Evolutionary conservation across 306 rosid genomes (phyloP), one percentile per base, ranked within the genome.

Genomic region (Astragalus membranaceus): DNA sequence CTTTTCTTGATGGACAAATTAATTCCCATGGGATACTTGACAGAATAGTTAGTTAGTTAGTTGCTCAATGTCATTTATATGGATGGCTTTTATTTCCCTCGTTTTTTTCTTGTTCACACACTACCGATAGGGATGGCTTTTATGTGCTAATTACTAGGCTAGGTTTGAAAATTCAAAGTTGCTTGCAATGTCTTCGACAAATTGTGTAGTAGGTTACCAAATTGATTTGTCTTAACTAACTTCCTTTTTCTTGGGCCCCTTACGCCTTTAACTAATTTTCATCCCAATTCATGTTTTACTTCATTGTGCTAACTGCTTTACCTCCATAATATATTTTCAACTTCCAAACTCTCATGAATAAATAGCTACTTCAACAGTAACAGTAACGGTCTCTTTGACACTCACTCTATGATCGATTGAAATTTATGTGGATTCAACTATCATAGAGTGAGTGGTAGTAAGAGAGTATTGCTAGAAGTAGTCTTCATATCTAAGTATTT

Each of bases 171-270:
- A 54, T 66, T 35, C 60, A 57, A 60, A 66, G 58, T 37, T 10
- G 42, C 13, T 56, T 50, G 2, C 72, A 75, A 42, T 47, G 20
- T 52, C 41, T 42, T 64, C 7, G 10, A 4, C 64, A 55, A 54
- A 64, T 43, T 62, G 65, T 72, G 78, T 57, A 81, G 88, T 82
- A 69, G 87, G 89, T 86, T 78, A 80, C 65, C 77, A 41, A 86
- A 86, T 82, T 86, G 46, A 86, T 78, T 78, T 81, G 68, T 57
- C 78, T 65, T 77, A 86, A 80, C 89, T 29, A 75, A 88, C 67
- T 20, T 35, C 67, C 53, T 54, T 46, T 71, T 69, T 69, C 29
- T 65, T 55, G 79, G 78, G 23, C 47, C 85, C 79, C 29, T 15
- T 0, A 3, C 23, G 14, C 15, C 48, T 81, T 64, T 36, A 46